Percentiles rank a stretch among this genome's conserved stretches.
Evolutionary conservation across 768 basidiomycete genomes (phyloP).

Genomic region (Tricholomella constricta): DNA sequence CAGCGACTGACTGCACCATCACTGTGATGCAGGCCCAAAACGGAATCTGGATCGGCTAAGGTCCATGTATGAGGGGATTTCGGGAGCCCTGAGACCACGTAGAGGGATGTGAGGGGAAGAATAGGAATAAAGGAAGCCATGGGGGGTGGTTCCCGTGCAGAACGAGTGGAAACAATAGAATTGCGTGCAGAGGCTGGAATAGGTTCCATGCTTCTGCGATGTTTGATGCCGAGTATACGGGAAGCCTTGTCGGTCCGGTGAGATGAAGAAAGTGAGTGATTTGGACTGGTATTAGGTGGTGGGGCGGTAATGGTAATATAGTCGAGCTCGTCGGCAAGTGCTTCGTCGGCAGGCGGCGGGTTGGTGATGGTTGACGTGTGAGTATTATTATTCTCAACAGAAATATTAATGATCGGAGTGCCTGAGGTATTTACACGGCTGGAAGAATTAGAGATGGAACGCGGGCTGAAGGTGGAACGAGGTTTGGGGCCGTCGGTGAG

Average conservation of each 20-base stretch:
- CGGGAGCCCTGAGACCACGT: slow-evolving; percentile 86
- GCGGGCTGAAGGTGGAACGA: slow-evolving; percentile 22
- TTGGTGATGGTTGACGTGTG: slow-evolving; percentile 25
- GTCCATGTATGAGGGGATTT: slow-evolving; percentile 92
- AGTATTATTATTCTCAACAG: slow-evolving; percentile 34
- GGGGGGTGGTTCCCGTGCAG: slow-evolving; percentile 56
- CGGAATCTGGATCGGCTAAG: slow-evolving; percentile 80
- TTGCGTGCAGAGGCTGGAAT: slow-evolving; percentile 76
- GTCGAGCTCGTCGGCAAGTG: slow-evolving; percentile 72
- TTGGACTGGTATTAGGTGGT: slow-evolving; percentile 30
- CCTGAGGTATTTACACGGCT: slow-evolving; percentile 34
- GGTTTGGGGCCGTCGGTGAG: slow-evolving; percentile 33
- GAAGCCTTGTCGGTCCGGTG: slow-evolving; percentile 72
- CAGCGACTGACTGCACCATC: slow-evolving; percentile 86
- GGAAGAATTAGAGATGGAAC: slow-evolving; percentile 18
- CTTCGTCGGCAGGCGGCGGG: slow-evolving; percentile 36
- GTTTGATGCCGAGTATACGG: slow-evolving; percentile 72
- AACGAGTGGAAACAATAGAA: slow-evolving; percentile 78
- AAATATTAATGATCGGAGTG: slow-evolving; percentile 58
- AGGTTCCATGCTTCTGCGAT: slow-evolving; percentile 81
- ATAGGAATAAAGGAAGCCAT: slow-evolving; percentile 67
- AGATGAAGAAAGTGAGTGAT: slow-evolving; percentile 34
- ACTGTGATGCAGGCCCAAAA: slow-evolving; percentile 77
- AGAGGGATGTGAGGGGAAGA: slow-evolving; percentile 78
- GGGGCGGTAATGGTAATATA: slow-evolving; percentile 57